Percentiles rank a stretch among this genome's conserved stretches.
Conservation (phyloP, 176 grass and related monocot species). For the Ampelocalamus luodianensis region DNA sequence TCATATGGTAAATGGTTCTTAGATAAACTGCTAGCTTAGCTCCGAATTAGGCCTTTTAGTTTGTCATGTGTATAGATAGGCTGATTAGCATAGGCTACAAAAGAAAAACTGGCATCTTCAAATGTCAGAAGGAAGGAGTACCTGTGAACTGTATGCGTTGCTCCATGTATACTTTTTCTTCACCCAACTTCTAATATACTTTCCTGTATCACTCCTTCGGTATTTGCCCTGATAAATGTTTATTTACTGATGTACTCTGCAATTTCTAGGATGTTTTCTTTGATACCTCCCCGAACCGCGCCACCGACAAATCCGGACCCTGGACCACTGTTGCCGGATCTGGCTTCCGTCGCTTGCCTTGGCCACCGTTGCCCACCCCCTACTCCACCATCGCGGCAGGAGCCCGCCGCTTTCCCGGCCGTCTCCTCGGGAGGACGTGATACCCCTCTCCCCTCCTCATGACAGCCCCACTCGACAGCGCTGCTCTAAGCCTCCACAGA, state of each 20-base stretch:
- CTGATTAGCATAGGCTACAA: slow-evolving; percentile 1
- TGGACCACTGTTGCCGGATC: too few relatives aligned
- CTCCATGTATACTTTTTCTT: slow-evolving; percentile 3
- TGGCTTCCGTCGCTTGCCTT: too few relatives aligned
- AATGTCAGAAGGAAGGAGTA: slow-evolving; percentile 10
- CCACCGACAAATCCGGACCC: too few relatives aligned
- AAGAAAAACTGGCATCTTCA: slow-evolving; percentile 4
- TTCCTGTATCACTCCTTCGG: background rate
- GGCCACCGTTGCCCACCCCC: too few relatives aligned
- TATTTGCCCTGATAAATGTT: slow-evolving; percentile 40
- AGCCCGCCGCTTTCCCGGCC: too few relatives aligned
- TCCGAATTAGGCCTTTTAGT: slow-evolving; percentile 17
- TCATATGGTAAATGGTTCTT: background rate
- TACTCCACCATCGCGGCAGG: too few relatives aligned
- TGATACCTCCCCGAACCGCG: too few relatives aligned
- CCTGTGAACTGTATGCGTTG: background rate
- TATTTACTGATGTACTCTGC: slow-evolving; percentile 42
- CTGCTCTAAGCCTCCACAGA: too few relatives aligned
- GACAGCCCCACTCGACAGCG: too few relatives aligned
- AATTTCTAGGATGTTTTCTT: slow-evolving; percentile 83
- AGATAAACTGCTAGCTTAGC: slow-evolving; percentile 22
- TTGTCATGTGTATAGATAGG: background rate
- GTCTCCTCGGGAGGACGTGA: too few relatives aligned
- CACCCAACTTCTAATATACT: background rate
- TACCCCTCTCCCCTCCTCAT: too few relatives aligned